phyloP scores from a whole-genome alignment of 768 basidiomycete genomes.

The Boletus eberwhitei region DNA sequence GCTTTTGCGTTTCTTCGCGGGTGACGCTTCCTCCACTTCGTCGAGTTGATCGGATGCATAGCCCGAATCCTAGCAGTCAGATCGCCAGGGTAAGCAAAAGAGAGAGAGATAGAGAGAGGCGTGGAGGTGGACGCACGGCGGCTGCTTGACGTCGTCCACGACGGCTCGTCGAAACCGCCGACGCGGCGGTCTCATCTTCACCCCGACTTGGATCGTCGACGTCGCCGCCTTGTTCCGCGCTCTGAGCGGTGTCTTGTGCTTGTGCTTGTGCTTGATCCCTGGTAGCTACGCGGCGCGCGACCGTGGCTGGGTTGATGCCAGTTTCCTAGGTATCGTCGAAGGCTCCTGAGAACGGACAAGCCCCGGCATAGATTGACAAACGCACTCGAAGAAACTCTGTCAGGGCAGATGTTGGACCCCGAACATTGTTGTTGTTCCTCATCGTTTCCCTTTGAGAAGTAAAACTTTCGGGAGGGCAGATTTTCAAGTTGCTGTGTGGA shows the following conservation, averaged over 20 bases:
- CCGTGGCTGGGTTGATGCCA: constrained; percentile 45
- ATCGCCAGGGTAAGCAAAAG: neutral
- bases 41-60: constrained; percentile 80
- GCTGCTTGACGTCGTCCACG: constrained; percentile 13
- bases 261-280: constrained; percentile 31
- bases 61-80: constrained; percentile 29
- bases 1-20: constrained; percentile 54
- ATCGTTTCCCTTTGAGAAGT: constrained; percentile 7
- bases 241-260: constrained; percentile 30
- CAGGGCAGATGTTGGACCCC: constrained; percentile 79
- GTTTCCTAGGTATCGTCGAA: constrained; percentile 38
- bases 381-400: constrained; percentile 75
- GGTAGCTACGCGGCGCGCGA: constrained; percentile 37
- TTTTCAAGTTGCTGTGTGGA: neutral
- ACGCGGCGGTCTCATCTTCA: neutral
- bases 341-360: constrained; percentile 17
- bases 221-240: constrained; percentile 8
- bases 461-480: neutral
- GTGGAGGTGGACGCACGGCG: constrained; percentile 3
- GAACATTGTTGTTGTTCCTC: constrained; percentile 59
- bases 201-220: constrained; percentile 11
- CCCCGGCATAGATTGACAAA: neutral
- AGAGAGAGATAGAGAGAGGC: neutral
- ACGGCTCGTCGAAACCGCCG: constrained; percentile 10
- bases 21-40: constrained; percentile 44